Evolutionary conservation across 108 stramenopile species (phyloP).

Genomic region (Mayamaea pseudoterrestris): DNA sequence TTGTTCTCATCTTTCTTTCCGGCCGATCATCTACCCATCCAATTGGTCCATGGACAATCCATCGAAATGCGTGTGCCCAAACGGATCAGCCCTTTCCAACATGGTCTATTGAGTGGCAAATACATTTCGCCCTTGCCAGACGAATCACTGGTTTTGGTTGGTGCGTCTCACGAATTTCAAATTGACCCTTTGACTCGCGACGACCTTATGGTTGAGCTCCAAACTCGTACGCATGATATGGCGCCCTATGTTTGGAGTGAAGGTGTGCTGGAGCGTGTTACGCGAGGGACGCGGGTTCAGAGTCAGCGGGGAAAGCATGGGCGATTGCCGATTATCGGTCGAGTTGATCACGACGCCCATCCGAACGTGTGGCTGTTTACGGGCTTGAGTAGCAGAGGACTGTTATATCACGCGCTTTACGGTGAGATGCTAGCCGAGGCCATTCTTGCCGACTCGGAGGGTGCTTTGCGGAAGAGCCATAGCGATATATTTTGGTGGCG

Average conservation of each 20-base stretch:
- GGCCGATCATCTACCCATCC: conserved; percentile 24
- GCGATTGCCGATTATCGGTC: conserved; percentile 67
- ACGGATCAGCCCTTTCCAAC: not conserved
- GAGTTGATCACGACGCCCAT: conserved; percentile 10
- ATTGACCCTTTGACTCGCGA: conserved; percentile 18
- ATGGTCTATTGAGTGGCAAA: conserved; percentile 70
- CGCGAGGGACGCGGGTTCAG: conserved; percentile 57
- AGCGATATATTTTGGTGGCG: conserved; percentile 7
- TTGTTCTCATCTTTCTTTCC: conserved; percentile 30
- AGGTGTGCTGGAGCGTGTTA: conserved; percentile 33
- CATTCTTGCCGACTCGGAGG: conserved; percentile 16
- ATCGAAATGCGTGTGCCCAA: conserved; percentile 32
- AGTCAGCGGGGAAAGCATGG: conserved; percentile 58
- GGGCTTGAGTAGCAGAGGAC: conserved; percentile 67
- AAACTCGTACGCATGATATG: conserved; percentile 33
- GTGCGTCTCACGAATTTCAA: conserved; percentile 79
- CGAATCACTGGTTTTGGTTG: conserved; percentile 31
- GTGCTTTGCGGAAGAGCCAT: not conserved
- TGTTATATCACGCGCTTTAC: conserved; percentile 74
- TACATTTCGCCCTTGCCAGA: conserved; percentile 59
- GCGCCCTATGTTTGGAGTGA: conserved; percentile 53
- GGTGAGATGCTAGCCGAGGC: conserved; percentile 39
- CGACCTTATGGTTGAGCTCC: conserved; percentile 39
- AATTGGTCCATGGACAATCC: conserved; percentile 79
- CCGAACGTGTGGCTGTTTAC: conserved; percentile 62